Conservation (phyloP, 2,329 filamentous ascomycete genomes). For the Fusarium haematococcum region DNA sequence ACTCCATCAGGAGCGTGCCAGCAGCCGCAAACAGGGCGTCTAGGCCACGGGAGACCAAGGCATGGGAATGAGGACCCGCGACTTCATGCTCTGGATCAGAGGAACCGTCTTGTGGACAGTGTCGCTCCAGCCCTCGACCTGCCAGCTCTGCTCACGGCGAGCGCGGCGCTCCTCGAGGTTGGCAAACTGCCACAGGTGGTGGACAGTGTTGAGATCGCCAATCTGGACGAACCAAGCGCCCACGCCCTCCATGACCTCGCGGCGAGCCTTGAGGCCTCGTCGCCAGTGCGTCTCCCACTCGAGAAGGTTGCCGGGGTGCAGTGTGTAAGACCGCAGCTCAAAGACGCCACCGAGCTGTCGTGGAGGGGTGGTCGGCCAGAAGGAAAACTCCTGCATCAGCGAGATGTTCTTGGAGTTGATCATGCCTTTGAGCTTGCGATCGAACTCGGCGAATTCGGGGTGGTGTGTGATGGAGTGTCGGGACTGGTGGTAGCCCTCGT, state of each 20-base stretch:
- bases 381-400: conserved; percentile 99
- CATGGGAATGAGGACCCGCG: conserved; percentile 91
- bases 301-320: conserved; percentile 93
- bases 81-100: conserved; percentile 96
- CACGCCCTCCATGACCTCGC: conserved; percentile 98
- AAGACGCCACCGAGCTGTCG: conserved; percentile 92
- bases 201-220: conserved; percentile 95
- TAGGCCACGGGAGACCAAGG: conserved; percentile 94
- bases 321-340: conserved; percentile 94
- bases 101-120: conserved; percentile 99
- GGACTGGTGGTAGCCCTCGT: conserved; percentile 94
- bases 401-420: conserved; percentile 88
- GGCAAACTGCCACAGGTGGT: conserved; percentile 98
- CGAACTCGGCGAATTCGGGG: conserved; percentile 86
- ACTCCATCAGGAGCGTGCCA: neutral
- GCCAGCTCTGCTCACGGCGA: conserved; percentile 94
- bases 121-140: conserved; percentile 93
- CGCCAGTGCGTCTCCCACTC: conserved; percentile 99
- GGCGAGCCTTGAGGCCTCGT: conserved; percentile 86
- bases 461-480: conserved; percentile 86
- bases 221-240: conserved; percentile 99
- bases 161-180: conserved; percentile 94
- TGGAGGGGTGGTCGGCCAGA: conserved; percentile 96
- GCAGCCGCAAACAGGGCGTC: conserved; percentile 12
- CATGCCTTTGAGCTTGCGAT: conserved; percentile 84